Percentiles rank a stretch among this genome's conserved stretches.
Evolutionary conservation across 106 monocot species (phyloP).

Genomic region (Platanthera guangdongensis): DNA sequence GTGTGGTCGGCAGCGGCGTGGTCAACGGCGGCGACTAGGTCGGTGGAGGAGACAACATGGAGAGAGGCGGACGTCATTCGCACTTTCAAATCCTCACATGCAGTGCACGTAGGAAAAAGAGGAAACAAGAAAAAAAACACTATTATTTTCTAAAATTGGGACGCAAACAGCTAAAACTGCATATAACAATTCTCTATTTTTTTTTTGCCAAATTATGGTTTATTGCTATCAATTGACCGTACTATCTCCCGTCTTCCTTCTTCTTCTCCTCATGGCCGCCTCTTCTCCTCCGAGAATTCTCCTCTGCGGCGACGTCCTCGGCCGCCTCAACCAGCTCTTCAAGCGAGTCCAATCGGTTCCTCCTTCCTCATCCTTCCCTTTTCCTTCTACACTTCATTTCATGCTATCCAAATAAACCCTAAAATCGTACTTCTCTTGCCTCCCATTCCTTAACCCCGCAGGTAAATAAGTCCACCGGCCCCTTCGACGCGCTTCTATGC

Average conservation of each 20-base stretch:
- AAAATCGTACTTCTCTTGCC: neutral
- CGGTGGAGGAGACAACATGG: too few species aligned
- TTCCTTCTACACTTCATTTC: neutral
- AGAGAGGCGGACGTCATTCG: too few species aligned
- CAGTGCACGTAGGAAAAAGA: too few species aligned
- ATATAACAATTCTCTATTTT: too few species aligned
- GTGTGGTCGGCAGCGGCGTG: too few species aligned
- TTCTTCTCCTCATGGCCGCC: constrained; percentile 8
- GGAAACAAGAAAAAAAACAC: too few species aligned
- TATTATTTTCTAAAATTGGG: too few species aligned
- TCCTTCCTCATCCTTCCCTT: neutral
- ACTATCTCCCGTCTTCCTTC: neutral
- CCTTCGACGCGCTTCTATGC: constrained; percentile 86
- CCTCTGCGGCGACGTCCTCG: constrained; percentile 73
- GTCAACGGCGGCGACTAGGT: too few species aligned
- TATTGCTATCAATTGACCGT: too few species aligned
- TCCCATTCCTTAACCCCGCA: constrained; percentile 11
- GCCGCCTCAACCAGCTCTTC: constrained; percentile 74
- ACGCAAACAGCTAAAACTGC: too few species aligned
- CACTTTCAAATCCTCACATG: too few species aligned
- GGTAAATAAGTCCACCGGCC: constrained; percentile 86
- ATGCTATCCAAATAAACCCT: neutral
- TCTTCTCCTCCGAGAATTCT: constrained; percentile 63
- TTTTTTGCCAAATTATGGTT: too few species aligned
- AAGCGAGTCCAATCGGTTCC: constrained; percentile 73